Percentiles rank a stretch among this genome's conserved stretches.
phyloP scores from a whole-genome alignment of 257 asterid species.

The Osmanthus fragrans region DNA sequence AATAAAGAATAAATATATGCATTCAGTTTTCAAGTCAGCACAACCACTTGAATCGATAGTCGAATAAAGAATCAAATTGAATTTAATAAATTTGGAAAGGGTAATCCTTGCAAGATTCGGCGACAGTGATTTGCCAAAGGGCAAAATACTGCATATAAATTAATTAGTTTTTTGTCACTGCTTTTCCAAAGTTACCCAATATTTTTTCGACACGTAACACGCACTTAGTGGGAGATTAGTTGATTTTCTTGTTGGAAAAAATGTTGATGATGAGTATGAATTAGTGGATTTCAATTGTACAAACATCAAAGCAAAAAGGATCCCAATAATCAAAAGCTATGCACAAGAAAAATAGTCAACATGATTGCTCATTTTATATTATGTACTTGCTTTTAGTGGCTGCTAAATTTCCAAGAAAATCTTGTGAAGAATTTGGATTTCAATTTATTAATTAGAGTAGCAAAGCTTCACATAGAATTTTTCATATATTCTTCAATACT shows the following conservation, averaged over 20 bases:
- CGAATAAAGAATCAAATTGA: too few species aligned
- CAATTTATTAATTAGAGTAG: background rate
- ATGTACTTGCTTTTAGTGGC: background rate
- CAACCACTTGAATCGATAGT: too few species aligned
- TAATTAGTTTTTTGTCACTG: background rate
- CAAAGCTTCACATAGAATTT: background rate
- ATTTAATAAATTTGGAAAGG: too few species aligned
- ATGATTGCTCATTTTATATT: background rate
- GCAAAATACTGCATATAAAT: background rate
- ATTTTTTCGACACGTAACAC: constrained; percentile 30
- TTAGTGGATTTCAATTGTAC: constrained; percentile 39
- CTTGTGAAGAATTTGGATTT: background rate
- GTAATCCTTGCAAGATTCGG: background rate
- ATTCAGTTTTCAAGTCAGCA: too few species aligned
- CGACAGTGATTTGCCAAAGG: background rate
- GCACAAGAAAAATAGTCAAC: constrained; percentile 11
- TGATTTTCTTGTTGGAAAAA: constrained; percentile 16
- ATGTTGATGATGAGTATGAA: constrained; percentile 24
- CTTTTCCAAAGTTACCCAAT: background rate
- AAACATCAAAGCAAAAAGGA: background rate
- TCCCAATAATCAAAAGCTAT: constrained; percentile 29
- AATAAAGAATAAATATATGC: too few species aligned
- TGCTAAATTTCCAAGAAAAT: background rate
- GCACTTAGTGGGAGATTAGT: constrained; percentile 33
- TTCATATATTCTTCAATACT: too few species aligned